Evolutionary conservation across 2,329 filamentous ascomycete genomes (phyloP).

Genomic region (Botrytis hyacinthi): DNA sequence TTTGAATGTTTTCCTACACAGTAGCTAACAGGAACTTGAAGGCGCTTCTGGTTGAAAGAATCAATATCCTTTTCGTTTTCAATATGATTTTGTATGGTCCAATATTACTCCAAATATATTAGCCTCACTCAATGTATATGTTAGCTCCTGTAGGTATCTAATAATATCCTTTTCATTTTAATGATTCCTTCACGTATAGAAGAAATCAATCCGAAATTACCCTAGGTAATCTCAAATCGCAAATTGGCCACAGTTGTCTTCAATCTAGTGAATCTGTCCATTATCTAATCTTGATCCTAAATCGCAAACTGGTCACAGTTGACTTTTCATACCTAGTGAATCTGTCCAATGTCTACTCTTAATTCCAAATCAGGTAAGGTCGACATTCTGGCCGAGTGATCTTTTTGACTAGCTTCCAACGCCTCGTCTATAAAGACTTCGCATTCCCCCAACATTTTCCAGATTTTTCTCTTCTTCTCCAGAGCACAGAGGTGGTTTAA

Average conservation of each 20-base stretch:
- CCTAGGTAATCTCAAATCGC: neutral
- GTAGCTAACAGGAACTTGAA: too few species aligned
- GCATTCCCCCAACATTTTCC: neutral
- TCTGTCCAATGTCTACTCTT: neutral
- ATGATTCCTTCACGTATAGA: too few species aligned
- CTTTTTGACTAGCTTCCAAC: neutral
- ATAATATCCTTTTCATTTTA: too few species aligned
- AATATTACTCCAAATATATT: too few species aligned
- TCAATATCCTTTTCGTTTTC: too few species aligned
- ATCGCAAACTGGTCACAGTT: neutral
- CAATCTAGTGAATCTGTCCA: neutral
- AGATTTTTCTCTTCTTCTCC: neutral
- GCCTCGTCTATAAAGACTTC: too few species aligned
- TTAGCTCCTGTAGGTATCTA: too few species aligned
- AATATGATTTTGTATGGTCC: too few species aligned
- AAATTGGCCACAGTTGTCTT: neutral
- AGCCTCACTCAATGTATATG: too few species aligned
- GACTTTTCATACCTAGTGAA: neutral
- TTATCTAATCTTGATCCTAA: neutral
- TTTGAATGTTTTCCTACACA: too few species aligned
- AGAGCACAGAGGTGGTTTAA: neutral
- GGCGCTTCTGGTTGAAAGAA: too few species aligned
- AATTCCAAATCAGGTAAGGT: neutral
- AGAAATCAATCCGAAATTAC: too few species aligned
- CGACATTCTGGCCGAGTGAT: neutral